Evolutionary conservation across 2,329 filamentous ascomycete species (phyloP).

Genomic region (Neonectria neomacrospora): DNA sequence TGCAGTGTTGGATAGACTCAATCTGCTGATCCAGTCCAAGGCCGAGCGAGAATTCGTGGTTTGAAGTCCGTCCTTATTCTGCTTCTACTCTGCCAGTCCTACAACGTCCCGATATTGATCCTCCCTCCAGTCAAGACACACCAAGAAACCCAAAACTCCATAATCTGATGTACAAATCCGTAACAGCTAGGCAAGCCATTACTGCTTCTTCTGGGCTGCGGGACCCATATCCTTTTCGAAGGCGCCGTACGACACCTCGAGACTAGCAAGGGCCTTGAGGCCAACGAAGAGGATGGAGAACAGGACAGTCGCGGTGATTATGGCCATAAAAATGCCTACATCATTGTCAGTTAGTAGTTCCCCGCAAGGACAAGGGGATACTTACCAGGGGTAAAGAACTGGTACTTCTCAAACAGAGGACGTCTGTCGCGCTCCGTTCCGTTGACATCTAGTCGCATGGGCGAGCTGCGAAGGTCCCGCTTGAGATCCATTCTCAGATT

Average conservation of each 20-base stretch:
- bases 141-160: slow-evolving; percentile 45
- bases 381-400: slow-evolving; percentile 89
- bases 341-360: slow-evolving; percentile 11
- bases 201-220: slow-evolving; percentile 82
- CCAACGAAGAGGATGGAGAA: slow-evolving; percentile 83
- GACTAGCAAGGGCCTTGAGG: slow-evolving; percentile 77
- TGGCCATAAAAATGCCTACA: slow-evolving; percentile 87
- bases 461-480: slow-evolving; percentile 59
- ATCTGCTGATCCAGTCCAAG: slow-evolving; percentile 22
- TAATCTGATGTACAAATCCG: slow-evolving; percentile 46
- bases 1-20: slow-evolving; percentile 21
- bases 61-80: slow-evolving; percentile 27
- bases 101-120: slow-evolving; percentile 39
- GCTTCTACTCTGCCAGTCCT: slow-evolving; percentile 35
- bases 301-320: slow-evolving; percentile 76
- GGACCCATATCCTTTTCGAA: slow-evolving; percentile 97
- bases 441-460: slow-evolving; percentile 53
- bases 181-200: slow-evolving; percentile 41
- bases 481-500: slow-evolving; percentile 78
- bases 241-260: slow-evolving; percentile 91
- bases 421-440: slow-evolving; percentile 54
- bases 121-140: slow-evolving; percentile 39
- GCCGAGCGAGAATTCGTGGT: slow-evolving; percentile 9
- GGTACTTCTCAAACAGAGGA: slow-evolving; percentile 88
- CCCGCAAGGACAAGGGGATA: no score